Percentiles rank a stretch among this genome's conserved stretches.
These are phyloP conservation scores for Musa itinerans DNA, from an alignment of 176 grass and related monocot genomes.

Conservation along the genomic window DNA sequence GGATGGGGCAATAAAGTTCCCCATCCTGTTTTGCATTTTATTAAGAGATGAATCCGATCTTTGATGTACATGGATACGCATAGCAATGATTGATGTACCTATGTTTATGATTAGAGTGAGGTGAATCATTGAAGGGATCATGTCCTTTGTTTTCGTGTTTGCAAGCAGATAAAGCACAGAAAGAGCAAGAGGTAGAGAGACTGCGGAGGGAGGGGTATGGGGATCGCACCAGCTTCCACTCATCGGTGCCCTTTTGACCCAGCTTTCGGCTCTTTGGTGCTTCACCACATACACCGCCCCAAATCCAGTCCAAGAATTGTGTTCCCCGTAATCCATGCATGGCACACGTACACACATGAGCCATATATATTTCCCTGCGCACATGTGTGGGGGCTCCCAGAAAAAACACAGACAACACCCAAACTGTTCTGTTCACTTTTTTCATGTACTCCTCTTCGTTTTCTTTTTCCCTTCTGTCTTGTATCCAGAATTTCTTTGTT, in stretches of 20 bases:
- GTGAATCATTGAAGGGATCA: not conserved
- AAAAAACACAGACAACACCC: not conserved
- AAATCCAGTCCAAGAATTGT: not conserved
- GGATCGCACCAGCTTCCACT: not conserved
- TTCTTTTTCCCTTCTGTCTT: not conserved
- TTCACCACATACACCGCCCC: not conserved
- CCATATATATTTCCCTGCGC: not conserved
- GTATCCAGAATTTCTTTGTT: not conserved
- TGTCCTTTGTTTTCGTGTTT: not conserved
- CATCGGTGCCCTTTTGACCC: conserved; percentile 2
- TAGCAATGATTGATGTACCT: not conserved
- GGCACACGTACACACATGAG: not conserved
- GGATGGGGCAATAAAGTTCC: not conserved
- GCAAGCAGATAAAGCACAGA: not conserved
- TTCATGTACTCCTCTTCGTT: not conserved
- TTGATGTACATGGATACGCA: not conserved
- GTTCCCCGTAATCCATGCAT: conserved; percentile 3
- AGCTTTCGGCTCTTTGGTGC: not conserved
- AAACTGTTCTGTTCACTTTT: not conserved
- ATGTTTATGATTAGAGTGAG: not conserved
- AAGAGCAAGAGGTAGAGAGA: not conserved
- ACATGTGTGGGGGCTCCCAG: not conserved
- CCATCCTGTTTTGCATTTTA: not conserved
- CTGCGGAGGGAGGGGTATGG: not conserved
- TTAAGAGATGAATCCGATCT: not conserved